These are phyloP conservation scores for Leccinum olivaceopallidum DNA, from an alignment of 768 basidiomycete species.

Conservation along the genomic window DNA sequence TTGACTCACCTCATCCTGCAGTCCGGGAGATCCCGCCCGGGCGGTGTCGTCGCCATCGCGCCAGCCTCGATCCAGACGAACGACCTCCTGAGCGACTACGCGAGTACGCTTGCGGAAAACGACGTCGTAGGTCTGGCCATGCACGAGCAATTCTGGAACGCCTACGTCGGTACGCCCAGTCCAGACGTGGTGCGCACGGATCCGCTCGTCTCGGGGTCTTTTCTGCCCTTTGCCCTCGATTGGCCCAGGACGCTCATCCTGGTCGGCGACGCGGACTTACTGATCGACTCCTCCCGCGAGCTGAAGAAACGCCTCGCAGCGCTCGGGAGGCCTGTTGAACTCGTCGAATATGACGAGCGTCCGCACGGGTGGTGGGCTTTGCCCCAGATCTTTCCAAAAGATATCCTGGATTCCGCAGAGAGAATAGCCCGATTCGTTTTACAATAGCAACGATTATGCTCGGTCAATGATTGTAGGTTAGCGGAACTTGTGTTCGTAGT, in stretches of 20 bases:
- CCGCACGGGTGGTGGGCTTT: slow-evolving; percentile 27
- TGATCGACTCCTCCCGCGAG: slow-evolving; percentile 7
- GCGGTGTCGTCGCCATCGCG: slow-evolving; percentile 57
- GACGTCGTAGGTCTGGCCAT: slow-evolving; percentile 1
- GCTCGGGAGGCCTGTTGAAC: slow-evolving; percentile 9
- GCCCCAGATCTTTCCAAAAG: slow-evolving; percentile 14
- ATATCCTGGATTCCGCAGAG: slow-evolving; percentile 10
- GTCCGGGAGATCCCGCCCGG: slow-evolving; percentile 48
- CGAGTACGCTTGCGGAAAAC: background rate
- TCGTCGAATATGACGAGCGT: slow-evolving; percentile 26
- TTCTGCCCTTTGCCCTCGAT: slow-evolving; percentile 13
- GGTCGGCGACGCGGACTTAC: slow-evolving; percentile 19
- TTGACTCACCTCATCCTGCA: slow-evolving; percentile 44
- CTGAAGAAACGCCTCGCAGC: slow-evolving; percentile 1
- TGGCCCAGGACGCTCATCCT: slow-evolving; percentile 28
- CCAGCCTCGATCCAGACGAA: slow-evolving; percentile 33
- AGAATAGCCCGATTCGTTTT: slow-evolving; percentile 12
- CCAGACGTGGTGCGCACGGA: slow-evolving; percentile 2
- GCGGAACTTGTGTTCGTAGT: background rate
- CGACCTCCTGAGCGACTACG: background rate
- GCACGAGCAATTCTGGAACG: background rate
- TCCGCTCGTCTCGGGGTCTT: slow-evolving; percentile 21
- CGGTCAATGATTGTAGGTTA: background rate
- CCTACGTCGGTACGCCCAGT: slow-evolving; percentile 18
- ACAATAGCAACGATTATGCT: background rate